Evolutionary conservation across 75 land plant genomes (phyloP).

Genomic region (Pinus albicaulis): DNA sequence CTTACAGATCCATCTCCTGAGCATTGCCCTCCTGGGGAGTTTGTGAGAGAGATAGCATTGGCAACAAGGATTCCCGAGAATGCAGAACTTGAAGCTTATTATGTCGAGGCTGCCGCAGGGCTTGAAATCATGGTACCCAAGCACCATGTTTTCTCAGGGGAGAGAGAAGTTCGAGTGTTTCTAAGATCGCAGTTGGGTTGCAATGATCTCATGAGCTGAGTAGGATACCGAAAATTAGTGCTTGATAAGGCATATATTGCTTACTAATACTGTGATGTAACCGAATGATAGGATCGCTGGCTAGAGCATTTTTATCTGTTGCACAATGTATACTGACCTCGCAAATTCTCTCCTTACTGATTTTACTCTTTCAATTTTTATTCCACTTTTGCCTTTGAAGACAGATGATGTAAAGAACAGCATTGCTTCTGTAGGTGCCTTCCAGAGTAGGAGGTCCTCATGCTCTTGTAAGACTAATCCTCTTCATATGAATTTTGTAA

Average conservation of each 20-base stretch:
- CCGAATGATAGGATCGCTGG: neutral
- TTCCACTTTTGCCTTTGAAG: neutral
- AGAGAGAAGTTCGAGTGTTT: conserved; percentile 88
- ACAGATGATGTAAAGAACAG: neutral
- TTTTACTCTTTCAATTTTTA: neutral
- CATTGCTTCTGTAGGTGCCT: neutral
- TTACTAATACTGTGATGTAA: neutral
- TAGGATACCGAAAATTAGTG: neutral
- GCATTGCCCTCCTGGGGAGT: conserved; percentile 95
- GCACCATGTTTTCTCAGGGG: conserved; percentile 73
- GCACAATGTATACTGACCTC: neutral
- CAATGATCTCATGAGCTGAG: conserved; percentile 53
- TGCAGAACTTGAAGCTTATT: conserved; percentile 89
- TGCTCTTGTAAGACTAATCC: neutral
- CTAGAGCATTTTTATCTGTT: neutral
- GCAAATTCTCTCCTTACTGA: neutral
- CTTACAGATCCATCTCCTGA: conserved; percentile 83
- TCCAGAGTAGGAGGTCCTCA: neutral
- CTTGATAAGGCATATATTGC: neutral
- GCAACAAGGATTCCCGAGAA: conserved; percentile 92
- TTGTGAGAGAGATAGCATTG: conserved; percentile 84
- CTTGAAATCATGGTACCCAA: conserved; percentile 95
- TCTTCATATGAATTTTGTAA: neutral
- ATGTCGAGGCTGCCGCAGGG: conserved; percentile 76
- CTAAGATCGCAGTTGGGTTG: conserved; percentile 67